Base-by-base conservation (phyloP, 306 rosid species). In the Arachis hypogaea region DNA sequence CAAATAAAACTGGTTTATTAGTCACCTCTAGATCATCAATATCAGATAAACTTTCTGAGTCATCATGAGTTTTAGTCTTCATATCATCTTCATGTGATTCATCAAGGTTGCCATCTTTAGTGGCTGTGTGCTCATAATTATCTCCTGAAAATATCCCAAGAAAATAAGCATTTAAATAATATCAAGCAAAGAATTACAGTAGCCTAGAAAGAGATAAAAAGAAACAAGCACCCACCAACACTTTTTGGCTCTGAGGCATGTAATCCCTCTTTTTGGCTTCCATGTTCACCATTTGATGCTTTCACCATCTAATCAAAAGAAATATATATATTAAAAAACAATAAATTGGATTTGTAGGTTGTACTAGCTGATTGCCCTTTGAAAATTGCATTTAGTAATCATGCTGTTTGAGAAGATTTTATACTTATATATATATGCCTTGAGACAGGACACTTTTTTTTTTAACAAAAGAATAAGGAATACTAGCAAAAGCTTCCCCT, bases 1-100 rank as follows among this genome's bases (percentile, higher is more conserved):
- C 29, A 68, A 12, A 62, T 44, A 65, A 75, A 75, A 38, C 44
- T 63, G 22, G 57, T 66, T 14, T 28, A 11, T 65, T 67, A 72
- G 3, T 71, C 74, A 87, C 89, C 79, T 89, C 93, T 67, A 49
- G 52, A 54, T 88, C 93, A 79, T 88, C 89, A 9, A 88, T 84
- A 66, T 88, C 93, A 38, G 93, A 86, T 1, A 88, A 72, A 52
- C 76, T 84, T 76, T 85, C 93, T 7, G 93, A 84, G 49, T 86
- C 88, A 18, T 68, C 78, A 11, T 56, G 44, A 58, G 50, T 28
- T 76, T 84, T 36, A 2, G 40, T 43, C 74, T 77, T 74, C 16
- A 29, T 49, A 52, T 67, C 83, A 71, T 79, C 82, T 56, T 76
- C 84, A 69, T 43, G 46, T 36, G 74, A 76, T 22, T 78, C 73